Evolutionary conservation across 306 rosid genomes (phyloP).

Genomic region (Cicer pinnatifidum): DNA sequence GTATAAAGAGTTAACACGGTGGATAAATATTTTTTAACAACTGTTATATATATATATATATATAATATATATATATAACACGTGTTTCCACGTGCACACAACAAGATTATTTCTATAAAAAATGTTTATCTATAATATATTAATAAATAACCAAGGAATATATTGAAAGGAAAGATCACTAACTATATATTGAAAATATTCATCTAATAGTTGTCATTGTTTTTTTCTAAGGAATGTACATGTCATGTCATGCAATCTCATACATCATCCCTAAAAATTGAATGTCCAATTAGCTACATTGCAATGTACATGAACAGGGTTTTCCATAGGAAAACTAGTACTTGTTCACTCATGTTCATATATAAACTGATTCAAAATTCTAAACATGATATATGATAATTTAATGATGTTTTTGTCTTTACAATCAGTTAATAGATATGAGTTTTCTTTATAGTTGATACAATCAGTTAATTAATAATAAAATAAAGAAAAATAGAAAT

Average conservation of each 20-base stretch:
- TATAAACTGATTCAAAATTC: neutral
- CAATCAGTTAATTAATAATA: no score
- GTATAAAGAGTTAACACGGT: conserved; percentile 30
- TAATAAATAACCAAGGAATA: conserved; percentile 40
- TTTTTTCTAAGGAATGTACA: conserved; percentile 41
- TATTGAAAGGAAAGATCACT: conserved; percentile 44
- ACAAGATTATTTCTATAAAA: neutral
- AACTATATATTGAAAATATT: conserved; percentile 11
- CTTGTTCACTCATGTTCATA: neutral
- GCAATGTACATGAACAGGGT: neutral
- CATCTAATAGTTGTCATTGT: conserved; percentile 16
- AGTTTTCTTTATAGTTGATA: no score
- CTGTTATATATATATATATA: neutral
- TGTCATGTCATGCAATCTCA: conserved; percentile 45
- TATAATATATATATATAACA: neutral
- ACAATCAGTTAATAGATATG: no score
- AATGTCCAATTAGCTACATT: conserved; percentile 28
- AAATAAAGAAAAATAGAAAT: no score
- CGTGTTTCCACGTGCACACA: conserved; percentile 29
- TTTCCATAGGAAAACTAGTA: neutral
- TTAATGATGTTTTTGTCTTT: no score
- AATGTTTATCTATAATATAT: neutral
- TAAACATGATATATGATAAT: no score
- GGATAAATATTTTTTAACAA: conserved; percentile 14
- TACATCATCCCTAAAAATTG: conserved; percentile 31